phyloP scores from a whole-genome alignment of 2,329 filamentous ascomycete species.

The Fusarium musae region DNA sequence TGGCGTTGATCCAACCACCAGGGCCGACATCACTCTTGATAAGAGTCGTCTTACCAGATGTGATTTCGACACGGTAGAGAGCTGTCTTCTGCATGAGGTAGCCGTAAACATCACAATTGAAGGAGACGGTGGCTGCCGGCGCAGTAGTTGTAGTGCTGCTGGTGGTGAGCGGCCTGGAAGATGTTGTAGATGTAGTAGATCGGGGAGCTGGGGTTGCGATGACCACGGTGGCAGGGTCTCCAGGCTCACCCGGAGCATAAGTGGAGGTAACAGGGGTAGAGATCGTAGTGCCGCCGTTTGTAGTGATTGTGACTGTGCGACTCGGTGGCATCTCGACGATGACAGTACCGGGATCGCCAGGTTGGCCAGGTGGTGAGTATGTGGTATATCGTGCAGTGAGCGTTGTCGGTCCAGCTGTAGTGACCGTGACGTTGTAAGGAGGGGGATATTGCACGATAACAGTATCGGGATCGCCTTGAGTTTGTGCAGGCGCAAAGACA shows the following conservation, averaged over 20 bases:
- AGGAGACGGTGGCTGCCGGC: slow-evolving; percentile 6
- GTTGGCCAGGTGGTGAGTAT: slow-evolving; percentile 9
- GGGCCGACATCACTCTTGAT: slow-evolving; percentile 28
- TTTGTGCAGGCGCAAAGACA: neutral
- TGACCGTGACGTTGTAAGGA: slow-evolving; percentile 23
- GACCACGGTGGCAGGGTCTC: slow-evolving; percentile 22
- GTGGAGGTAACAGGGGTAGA: slow-evolving; percentile 22
- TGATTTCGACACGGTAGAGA: slow-evolving; percentile 32
- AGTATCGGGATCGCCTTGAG: slow-evolving; percentile 20
- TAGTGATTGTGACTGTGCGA: slow-evolving; percentile 23
- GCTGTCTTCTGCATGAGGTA: slow-evolving; percentile 35
- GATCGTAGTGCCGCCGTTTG: slow-evolving; percentile 13
- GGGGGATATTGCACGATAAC: slow-evolving; percentile 16
- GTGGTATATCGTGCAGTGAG: slow-evolving; percentile 22
- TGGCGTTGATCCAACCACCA: slow-evolving; percentile 37
- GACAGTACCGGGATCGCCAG: slow-evolving; percentile 22
- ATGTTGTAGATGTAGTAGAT: slow-evolving; percentile 2
- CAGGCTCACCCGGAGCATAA: slow-evolving; percentile 1
- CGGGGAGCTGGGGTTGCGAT: slow-evolving; percentile 22
- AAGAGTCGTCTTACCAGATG: slow-evolving; percentile 27
- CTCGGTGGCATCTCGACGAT: slow-evolving; percentile 18
- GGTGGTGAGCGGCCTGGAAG: neutral
- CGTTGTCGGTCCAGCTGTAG: slow-evolving; percentile 10
- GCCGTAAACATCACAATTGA: slow-evolving; percentile 32
- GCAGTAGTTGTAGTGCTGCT: slow-evolving; percentile 7